Evolutionary conservation across 2,329 filamentous ascomycete species (phyloP).

Genomic region (Colletotrichum liaoningense): DNA sequence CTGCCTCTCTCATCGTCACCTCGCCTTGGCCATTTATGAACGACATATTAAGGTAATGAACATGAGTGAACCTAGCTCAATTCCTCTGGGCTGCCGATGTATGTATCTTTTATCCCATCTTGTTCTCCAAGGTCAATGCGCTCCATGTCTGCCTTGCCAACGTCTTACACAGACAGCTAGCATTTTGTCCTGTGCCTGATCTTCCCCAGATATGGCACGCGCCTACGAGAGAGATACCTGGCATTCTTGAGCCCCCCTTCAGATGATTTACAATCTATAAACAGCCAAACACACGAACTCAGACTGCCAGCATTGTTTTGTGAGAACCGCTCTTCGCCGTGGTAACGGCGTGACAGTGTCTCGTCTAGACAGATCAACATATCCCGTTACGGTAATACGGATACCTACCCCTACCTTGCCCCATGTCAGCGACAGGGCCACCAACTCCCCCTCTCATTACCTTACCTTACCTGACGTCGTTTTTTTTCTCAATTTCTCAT

Average conservation of each 20-base stretch:
- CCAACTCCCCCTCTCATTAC: conserved; percentile 24
- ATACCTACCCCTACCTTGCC: conserved; percentile 32
- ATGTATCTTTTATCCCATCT: too few relatives aligned
- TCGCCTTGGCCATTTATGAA: not conserved
- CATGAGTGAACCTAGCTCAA: too few relatives aligned
- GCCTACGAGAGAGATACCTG: not conserved
- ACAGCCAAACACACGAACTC: too few relatives aligned
- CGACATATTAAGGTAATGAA: too few relatives aligned
- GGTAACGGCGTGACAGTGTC: conserved; percentile 32
- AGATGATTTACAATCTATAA: not conserved
- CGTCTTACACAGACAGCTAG: not conserved
- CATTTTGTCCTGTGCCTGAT: not conserved
- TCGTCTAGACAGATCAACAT: conserved; percentile 30
- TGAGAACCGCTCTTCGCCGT: not conserved
- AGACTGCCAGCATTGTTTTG: not conserved
- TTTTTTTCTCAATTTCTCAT: not conserved
- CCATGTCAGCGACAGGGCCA: conserved; percentile 20
- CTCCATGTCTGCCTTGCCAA: not conserved
- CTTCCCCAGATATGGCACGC: not conserved
- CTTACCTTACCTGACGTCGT: not conserved
- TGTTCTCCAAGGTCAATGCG: not conserved
- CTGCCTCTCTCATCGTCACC: not conserved
- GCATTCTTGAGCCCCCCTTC: not conserved
- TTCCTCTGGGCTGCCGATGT: not conserved
- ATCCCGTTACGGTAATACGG: conserved; percentile 4